phyloP scores from a whole-genome alignment of 495 filamentous ascomycete genomes.

The Viridothelium virens region DNA sequence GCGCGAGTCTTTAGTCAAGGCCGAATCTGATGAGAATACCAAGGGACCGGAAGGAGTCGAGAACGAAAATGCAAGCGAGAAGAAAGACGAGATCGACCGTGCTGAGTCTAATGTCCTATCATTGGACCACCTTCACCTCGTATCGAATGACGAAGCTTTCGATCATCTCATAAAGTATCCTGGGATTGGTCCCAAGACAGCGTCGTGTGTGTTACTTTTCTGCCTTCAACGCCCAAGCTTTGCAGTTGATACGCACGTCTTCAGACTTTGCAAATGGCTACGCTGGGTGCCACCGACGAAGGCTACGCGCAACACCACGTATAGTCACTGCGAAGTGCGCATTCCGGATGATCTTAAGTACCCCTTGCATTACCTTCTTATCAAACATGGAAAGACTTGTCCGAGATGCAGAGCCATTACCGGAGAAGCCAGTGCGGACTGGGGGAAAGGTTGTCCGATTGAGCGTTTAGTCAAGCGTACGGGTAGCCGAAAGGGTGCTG shows the following conservation, averaged over 20 bases:
- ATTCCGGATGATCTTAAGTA: conserved; percentile 87
- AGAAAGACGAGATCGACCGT: conserved; percentile 44
- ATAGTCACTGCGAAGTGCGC: conserved; percentile 69
- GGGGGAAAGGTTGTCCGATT: conserved; percentile 40
- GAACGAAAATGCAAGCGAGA: conserved; percentile 38
- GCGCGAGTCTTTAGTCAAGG: conserved; percentile 31
- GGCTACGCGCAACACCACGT: conserved; percentile 61
- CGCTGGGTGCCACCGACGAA: conserved; percentile 63
- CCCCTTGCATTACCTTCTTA: conserved; percentile 76
- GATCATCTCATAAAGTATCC: conserved; percentile 63
- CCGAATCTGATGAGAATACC: conserved; percentile 17
- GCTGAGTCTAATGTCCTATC: conserved; percentile 54
- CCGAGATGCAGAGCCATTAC: conserved; percentile 60
- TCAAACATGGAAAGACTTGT: conserved; percentile 77
- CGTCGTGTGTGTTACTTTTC: conserved; percentile 61
- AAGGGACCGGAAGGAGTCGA: conserved; percentile 32
- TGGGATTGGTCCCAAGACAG: conserved; percentile 87
- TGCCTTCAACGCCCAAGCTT: conserved; percentile 43
- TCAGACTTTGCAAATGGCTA: conserved; percentile 72
- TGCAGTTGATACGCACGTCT: conserved; percentile 42
- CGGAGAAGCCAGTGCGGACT: conserved; percentile 31
- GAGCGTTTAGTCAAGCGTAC: conserved; percentile 38
- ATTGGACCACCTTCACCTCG: conserved; percentile 67
- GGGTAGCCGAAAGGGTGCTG: conserved; percentile 33
- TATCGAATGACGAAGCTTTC: conserved; percentile 64